phyloP scores from a whole-genome alignment of 2,329 filamentous ascomycete species.

The Cryphonectria carpinicola region DNA sequence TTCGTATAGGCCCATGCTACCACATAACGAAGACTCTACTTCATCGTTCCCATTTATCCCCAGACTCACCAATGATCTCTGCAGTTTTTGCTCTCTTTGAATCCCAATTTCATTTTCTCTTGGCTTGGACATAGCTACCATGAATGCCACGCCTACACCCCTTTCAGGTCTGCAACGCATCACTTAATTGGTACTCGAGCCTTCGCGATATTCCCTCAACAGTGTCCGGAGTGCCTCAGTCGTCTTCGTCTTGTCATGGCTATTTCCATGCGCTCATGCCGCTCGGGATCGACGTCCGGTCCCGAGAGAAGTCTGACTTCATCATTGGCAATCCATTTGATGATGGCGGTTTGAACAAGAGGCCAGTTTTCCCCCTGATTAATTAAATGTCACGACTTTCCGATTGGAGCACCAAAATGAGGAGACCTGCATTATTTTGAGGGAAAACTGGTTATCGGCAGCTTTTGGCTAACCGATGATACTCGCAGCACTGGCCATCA shows the following conservation, averaged over 20 bases:
- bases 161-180: not conserved
- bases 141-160: not conserved
- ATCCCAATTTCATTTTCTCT: too few species aligned
- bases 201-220: not conserved
- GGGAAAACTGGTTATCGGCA: conserved; percentile 3
- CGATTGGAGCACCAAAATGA: not conserved
- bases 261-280: not conserved
- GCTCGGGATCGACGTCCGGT: not conserved
- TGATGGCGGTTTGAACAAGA: not conserved
- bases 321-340: not conserved
- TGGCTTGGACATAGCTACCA: not conserved
- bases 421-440: not conserved
- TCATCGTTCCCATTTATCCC: too few species aligned
- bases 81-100: too few species aligned
- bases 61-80: too few species aligned
- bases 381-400: not conserved
- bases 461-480: not conserved
- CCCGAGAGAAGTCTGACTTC: not conserved
- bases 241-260: not conserved
- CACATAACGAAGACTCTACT: too few species aligned
- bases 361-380: not conserved
- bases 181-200: not conserved
- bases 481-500: not conserved
- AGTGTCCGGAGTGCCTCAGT: not conserved
- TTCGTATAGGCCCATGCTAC: too few species aligned